Base-by-base conservation (phyloP, 208 protist species). In the Leishmania tropica region DNA sequence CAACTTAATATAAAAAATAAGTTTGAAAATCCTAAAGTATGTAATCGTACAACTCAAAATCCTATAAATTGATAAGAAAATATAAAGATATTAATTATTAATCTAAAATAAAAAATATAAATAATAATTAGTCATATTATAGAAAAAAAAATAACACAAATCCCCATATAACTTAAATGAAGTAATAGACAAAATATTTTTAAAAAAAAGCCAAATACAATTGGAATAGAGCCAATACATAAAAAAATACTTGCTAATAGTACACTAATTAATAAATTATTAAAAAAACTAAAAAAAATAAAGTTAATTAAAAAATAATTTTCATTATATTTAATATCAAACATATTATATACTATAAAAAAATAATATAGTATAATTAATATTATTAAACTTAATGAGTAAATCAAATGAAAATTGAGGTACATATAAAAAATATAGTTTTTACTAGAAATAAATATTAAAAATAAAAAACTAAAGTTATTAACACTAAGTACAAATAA, bases 221-320 rank as follows among this genome's bases (percentile, higher is more conserved):
- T 92, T 48, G 93, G 93, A 87, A 96, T 95, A 78, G 93, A 87
- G 67, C 91, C 93, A 83, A 96, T 95, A 83, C 93, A 96, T 67
- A 96, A 81, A 91, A 96, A 94, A 47, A 96, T 79, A 68, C 93
- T 95, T 42, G 91, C 87, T 64, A 96, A 79, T 58, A 95, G 71
- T 77, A 89, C 79, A 84, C 88, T 93, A 71, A 96, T 67, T 80
- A 93, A 79, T 68, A 95, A 88, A 80, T 95, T 95, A 80, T 96
- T 96, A 93, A 96, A 96, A 88, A 96, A 96, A 75, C 88, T 93
- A 93, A 96, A 94, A 90, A 96, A 96, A 76, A 96, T 79, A 92
- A 94, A 96, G 81, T 96, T 96, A 81, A 96, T 93, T 65, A 96
- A 76, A 89, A 96, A 96, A 89, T 96, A 96, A 82, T 94, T 96